Evolutionary conservation across 73 alveolate species (phyloP).

Genomic region (Paramecium pentaurelia): DNA sequence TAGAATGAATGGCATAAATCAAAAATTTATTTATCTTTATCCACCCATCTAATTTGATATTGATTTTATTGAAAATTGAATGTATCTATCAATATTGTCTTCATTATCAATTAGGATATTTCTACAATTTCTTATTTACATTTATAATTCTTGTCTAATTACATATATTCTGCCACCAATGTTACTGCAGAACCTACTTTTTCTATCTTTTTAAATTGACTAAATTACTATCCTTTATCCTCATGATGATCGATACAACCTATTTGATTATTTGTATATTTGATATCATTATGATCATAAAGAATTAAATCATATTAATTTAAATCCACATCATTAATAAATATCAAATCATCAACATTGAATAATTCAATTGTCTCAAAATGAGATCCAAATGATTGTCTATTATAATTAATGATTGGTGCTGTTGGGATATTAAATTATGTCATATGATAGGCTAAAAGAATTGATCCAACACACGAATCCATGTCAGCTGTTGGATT

Average conservation of each 20-base stretch:
- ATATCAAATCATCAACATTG: background rate
- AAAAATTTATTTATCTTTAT: background rate
- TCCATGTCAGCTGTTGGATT: slow-evolving; percentile 15
- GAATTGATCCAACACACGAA: background rate
- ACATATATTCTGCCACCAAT: background rate
- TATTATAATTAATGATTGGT: slow-evolving; percentile 2
- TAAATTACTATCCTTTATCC: background rate
- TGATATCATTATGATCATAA: background rate
- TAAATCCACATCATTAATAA: background rate
- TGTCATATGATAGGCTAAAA: background rate
- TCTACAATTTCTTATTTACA: background rate
- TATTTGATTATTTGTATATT: background rate
- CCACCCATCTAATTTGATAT: background rate
- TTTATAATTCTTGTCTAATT: background rate
- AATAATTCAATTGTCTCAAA: background rate
- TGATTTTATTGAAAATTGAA: background rate
- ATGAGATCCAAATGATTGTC: background rate
- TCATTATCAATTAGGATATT: background rate
- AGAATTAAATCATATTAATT: background rate
- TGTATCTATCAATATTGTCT: slow-evolving; percentile 21
- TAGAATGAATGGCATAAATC: background rate
- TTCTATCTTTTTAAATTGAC: background rate
- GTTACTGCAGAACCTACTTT: slow-evolving; percentile 11
- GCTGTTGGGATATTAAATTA: background rate
- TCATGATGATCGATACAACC: background rate